Evolutionary conservation across 208 protist genomes (phyloP).

Genomic region (Plasmodiophora brassicae): DNA sequence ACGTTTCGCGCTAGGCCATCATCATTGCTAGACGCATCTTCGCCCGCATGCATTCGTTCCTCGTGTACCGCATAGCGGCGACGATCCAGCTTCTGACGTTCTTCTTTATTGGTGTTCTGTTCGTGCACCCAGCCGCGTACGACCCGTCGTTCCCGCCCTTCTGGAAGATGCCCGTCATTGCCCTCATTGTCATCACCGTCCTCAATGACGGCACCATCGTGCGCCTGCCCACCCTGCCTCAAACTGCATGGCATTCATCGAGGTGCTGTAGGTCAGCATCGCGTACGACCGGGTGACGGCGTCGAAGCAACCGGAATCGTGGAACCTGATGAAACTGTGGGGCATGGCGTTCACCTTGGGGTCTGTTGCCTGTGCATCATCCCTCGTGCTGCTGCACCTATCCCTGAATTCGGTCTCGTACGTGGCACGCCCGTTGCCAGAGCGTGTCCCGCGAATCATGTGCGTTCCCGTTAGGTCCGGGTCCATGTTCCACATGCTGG

Average conservation of each 20-base stretch:
- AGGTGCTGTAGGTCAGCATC: slow-evolving; percentile 34
- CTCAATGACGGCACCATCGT: background rate
- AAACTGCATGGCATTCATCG: too few relatives aligned
- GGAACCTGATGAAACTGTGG: background rate
- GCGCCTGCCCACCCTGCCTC: too few relatives aligned
- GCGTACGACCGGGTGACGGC: background rate
- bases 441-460: background rate
- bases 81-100: slow-evolving; percentile 37
- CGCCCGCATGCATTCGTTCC: background rate
- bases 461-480: background rate
- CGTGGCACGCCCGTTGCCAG: background rate
- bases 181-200: slow-evolving; percentile 11
- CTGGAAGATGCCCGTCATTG: slow-evolving; percentile 5
- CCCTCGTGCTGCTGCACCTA: background rate
- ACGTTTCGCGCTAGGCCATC: background rate
- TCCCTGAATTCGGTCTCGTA: background rate
- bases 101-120: slow-evolving; percentile 34
- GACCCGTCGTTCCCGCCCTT: background rate
- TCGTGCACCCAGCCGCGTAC: background rate
- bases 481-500: background rate
- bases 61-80: slow-evolving; percentile 24
- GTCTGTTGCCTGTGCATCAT: slow-evolving; percentile 11
- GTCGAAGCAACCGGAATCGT: background rate
- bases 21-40: background rate
- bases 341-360: background rate